A percentile compares a stretch with the other conserved stretches of the same genome.
Conservation (phyloP, 2,329 filamentous ascomycete genomes). For the Cadophora malorum region DNA sequence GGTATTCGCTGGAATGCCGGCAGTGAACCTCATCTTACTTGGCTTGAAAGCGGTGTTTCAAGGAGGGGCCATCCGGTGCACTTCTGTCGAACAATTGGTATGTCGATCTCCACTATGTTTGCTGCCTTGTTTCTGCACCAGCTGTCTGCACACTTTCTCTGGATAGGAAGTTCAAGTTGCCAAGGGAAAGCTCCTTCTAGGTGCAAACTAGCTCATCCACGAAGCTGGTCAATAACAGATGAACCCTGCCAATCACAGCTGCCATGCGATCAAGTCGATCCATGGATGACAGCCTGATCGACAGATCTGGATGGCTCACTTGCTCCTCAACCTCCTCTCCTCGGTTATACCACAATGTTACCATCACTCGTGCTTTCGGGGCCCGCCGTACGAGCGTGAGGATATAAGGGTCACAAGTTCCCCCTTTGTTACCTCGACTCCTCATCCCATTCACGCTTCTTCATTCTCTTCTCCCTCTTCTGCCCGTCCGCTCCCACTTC, state of each 20-base stretch:
- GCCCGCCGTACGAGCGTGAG: conserved; percentile 11
- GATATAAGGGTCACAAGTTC: conserved; percentile 34
- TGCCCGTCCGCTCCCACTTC: background rate
- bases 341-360: conserved; percentile 13
- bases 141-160: conserved; percentile 23
- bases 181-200: conserved; percentile 28
- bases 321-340: conserved; percentile 21
- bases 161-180: conserved; percentile 30
- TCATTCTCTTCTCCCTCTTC: conserved; percentile 24
- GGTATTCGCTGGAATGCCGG: conserved; percentile 19
- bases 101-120: conserved; percentile 24
- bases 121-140: conserved; percentile 4
- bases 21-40: conserved; percentile 23
- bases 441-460: conserved; percentile 28
- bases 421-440: conserved; percentile 19
- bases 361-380: background rate
- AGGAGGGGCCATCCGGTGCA: conserved; percentile 20
- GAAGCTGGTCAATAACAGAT: conserved; percentile 18
- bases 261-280: conserved; percentile 24
- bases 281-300: conserved; percentile 12
- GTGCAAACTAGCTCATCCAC: conserved; percentile 21
- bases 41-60: conserved; percentile 28
- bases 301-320: conserved; percentile 10
- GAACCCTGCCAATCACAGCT: conserved; percentile 24
- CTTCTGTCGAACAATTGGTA: conserved; percentile 9